Percentiles rank a stretch among this genome's conserved stretches.
Conservation (phyloP, 345 rosid species). For the Eucalyptus polybractea region DNA sequence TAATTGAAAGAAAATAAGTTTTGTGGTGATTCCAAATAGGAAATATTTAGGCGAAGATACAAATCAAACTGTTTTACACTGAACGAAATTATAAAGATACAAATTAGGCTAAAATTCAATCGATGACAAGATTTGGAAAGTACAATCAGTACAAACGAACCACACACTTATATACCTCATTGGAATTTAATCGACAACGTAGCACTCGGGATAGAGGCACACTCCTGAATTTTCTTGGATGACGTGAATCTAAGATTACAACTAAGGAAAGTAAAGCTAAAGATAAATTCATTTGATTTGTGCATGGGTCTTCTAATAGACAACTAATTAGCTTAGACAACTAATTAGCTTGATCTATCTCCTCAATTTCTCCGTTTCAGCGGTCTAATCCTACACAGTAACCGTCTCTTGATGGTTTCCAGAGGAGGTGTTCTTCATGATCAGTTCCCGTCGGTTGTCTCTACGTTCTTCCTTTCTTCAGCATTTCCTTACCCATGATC, state of each 20-base stretch:
- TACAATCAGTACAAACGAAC: not conserved
- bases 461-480: not conserved
- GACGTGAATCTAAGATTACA: not conserved
- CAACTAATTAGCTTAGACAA: not conserved
- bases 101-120: not conserved
- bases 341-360: no score
- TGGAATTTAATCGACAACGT: not conserved
- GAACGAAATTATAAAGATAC: not conserved
- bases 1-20: not conserved
- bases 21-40: not conserved
- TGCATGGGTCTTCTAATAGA: not conserved
- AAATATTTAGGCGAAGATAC: not conserved
- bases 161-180: not conserved
- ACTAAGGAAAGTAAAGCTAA: not conserved
- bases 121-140: not conserved
- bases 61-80: not conserved
- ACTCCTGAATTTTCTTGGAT: fast-evolving
- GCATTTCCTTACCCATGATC: not conserved
- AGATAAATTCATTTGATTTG: not conserved
- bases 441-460: not conserved
- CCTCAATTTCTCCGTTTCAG: no score
- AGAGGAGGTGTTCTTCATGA: not conserved
- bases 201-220: fast-evolving
- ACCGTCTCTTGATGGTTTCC: not conserved
- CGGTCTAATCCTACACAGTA: not conserved